Percentiles rank a stretch among this genome's conserved stretches.
phyloP scores from a whole-genome alignment of 1,139 yeast species.

The Blastobotrys persicus region DNA sequence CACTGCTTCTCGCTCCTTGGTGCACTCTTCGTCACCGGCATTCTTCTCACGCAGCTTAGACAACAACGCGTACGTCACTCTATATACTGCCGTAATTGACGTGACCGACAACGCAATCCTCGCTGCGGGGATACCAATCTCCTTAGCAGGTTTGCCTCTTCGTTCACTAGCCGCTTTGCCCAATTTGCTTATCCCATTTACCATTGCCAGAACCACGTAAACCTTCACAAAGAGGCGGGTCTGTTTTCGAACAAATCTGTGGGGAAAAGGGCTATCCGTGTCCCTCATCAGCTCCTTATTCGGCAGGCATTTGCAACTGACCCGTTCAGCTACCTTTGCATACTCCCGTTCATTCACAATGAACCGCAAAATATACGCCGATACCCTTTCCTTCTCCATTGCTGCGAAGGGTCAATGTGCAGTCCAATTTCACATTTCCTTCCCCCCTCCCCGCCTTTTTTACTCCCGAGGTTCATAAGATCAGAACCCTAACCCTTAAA shows the following conservation, averaged over 20 bases:
- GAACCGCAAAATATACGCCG: constrained; percentile 29
- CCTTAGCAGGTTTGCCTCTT: constrained; percentile 2
- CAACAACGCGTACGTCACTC: constrained; percentile 18
- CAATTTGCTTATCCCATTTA: constrained; percentile 23
- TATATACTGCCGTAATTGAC: constrained; percentile 32
- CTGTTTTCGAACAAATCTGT: constrained; percentile 29
- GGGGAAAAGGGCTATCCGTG: constrained; percentile 18
- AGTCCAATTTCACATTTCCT: too few species aligned
- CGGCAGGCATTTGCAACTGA: constrained; percentile 12
- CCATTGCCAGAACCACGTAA: constrained; percentile 28
- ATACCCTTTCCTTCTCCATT: constrained; percentile 6
- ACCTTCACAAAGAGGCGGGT: constrained; percentile 31
- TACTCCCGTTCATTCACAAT: constrained; percentile 31
- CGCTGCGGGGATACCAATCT: constrained; percentile 18
- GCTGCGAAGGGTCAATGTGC: not conserved
- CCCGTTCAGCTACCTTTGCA: constrained; percentile 18
- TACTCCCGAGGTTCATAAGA: not conserved
- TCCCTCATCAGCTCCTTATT: not conserved
- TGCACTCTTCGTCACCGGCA: constrained; percentile 2
- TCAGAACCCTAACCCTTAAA: not conserved
- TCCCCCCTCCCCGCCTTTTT: too few species aligned
- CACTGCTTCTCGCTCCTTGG: constrained; percentile 6
- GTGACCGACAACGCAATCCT: constrained; percentile 31
- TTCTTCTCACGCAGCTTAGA: constrained; percentile 12
- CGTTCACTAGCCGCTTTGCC: constrained; percentile 17